Percentiles rank a stretch among this genome's conserved stretches.
Conservation (phyloP, 2,329 filamentous ascomycete genomes). For the Aulographum hederae region DNA sequence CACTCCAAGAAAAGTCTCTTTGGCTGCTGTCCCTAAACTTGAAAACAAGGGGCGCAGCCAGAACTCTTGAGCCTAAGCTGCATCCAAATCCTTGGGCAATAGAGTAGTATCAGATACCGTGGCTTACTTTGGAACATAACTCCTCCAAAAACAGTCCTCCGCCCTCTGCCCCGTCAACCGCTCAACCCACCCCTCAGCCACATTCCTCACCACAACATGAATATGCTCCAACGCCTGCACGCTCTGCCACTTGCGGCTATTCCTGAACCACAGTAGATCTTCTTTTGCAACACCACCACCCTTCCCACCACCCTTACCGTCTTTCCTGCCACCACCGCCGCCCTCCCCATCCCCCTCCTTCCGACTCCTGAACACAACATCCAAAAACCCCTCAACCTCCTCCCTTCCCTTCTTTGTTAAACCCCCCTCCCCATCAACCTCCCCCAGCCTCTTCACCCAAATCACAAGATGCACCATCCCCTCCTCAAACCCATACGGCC, state of each 20-base stretch:
- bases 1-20: no score
- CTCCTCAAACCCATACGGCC: conserved; percentile 39
- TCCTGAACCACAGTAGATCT: conserved; percentile 44
- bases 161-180: no score
- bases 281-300: no score
- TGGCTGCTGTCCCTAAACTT: no score
- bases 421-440: conserved; percentile 11
- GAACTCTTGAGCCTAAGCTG: no score
- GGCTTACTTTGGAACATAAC: no score
- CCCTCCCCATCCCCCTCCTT: not conserved
- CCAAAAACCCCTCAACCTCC: conserved; percentile 10
- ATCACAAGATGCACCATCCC: conserved; percentile 39
- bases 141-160: no score
- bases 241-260: conserved; percentile 41
- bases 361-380: conserved; percentile 7
- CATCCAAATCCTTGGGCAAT: no score
- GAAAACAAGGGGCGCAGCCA: no score
- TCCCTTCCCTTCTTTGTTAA: conserved; percentile 11
- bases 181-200: not conserved
- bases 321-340: no score
- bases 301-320: no score
- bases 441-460: conserved; percentile 26
- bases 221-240: conserved; percentile 39
- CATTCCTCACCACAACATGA: conserved; percentile 33
- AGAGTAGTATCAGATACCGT: no score